Evolutionary conservation across 768 basidiomycete genomes (phyloP), one percentile per base, ranked within the genome.

Genomic region (Tulasnella calospora): DNA sequence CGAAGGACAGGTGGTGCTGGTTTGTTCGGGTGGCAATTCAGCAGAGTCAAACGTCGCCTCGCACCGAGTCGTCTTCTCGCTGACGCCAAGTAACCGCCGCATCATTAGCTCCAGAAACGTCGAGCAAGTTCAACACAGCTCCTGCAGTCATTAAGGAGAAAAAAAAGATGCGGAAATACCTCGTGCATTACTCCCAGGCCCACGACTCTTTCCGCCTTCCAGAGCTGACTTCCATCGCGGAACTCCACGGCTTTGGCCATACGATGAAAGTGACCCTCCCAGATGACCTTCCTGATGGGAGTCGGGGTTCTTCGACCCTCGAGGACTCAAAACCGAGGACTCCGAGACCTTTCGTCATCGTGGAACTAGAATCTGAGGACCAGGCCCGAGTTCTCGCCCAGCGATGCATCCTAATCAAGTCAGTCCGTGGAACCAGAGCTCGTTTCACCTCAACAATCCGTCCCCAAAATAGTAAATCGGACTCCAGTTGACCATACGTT

Each of bases 391-490:
- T 89, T n/a, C 86, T 99, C 36, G 92, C 93, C 0, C 85, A 87
- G 78, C 86, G 97, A 80, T 94, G 94, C 81, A 90, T 97, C 67
- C 83, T 96, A 73, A 88, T 99, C 82, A 95, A 92, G 95, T 96
- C 79, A 77, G 89, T 84, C 77, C 0, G 30, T 46, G 7, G 17
- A 47, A 47, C 46, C 46, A 47, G 46, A 47, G 46, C 10, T 47
- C 21, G 17, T 47, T 47, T 19, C 46, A 47, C 21, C 17, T 47
- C 21, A 17, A 47, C 19, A 19, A 47, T 47, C 46, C 21, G 21
- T 21, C 21, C 44, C 15, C 12, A 47, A 47, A 47, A 40, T 9
- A 4, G 40, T 40, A 47, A 47, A 21, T 30, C n/a, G 57, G 27
- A 30, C 74, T 33, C 36, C 51, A 23, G 44, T 30, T 78, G 35